A percentile compares a stretch with the other conserved stretches of the same genome.
phyloP scores from a whole-genome alignment of 2,329 filamentous ascomycete species.

The Metarhizium sp. region DNA sequence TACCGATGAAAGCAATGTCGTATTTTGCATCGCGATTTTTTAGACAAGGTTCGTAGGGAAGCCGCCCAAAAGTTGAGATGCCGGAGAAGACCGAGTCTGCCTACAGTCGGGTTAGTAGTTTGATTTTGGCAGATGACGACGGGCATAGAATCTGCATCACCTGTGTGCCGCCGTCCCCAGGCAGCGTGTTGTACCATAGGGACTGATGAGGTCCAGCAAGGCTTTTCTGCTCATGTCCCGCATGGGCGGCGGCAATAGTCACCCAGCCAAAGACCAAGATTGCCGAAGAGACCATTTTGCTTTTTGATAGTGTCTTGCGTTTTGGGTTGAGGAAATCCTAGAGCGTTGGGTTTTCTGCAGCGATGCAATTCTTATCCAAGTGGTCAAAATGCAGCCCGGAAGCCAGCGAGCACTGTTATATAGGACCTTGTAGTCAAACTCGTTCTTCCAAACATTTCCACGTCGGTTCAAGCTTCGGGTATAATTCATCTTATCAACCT shows the following conservation, averaged over 20 bases:
- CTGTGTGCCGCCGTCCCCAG: slow-evolving; percentile 77
- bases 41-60: slow-evolving; percentile 71
- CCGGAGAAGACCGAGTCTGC: slow-evolving; percentile 84
- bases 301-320: neutral
- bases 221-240: slow-evolving; percentile 48
- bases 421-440: too few species aligned
- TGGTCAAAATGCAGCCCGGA: too few species aligned
- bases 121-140: neutral
- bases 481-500: too few species aligned
- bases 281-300: neutral
- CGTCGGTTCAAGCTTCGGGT: too few species aligned
- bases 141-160: slow-evolving; percentile 30
- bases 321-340: too few species aligned
- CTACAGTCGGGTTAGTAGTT: slow-evolving; percentile 27
- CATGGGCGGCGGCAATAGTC: slow-evolving; percentile 49
- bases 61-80: slow-evolving; percentile 74
- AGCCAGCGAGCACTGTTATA: too few species aligned
- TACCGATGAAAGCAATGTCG: slow-evolving; percentile 79
- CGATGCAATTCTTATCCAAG: too few species aligned
- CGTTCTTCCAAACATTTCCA: too few species aligned
- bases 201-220: slow-evolving; percentile 61
- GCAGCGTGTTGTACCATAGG: slow-evolving; percentile 75
- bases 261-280: slow-evolving; percentile 32
- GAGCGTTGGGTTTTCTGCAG: too few species aligned
- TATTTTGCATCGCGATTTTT: slow-evolving; percentile 60